These are phyloP conservation scores for Fraxinus quadrangulata DNA, from an alignment of 257 asterid species.

Conservation along the genomic window DNA sequence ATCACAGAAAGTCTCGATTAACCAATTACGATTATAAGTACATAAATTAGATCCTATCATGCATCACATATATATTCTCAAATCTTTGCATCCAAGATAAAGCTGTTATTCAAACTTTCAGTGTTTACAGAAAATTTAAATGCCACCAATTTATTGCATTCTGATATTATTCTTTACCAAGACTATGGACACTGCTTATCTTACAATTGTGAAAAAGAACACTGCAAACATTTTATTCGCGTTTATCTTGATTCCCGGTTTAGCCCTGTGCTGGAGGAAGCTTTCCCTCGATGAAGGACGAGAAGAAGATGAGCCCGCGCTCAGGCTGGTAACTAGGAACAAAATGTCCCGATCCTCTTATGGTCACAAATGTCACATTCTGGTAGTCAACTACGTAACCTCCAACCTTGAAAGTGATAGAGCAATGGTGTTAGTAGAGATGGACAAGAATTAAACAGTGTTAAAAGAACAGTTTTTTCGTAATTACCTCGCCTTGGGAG, in stretches of 20 bases:
- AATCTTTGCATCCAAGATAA: neutral
- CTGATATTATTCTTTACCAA: neutral
- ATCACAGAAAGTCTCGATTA: too few species aligned
- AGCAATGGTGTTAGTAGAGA: neutral
- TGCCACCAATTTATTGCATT: neutral
- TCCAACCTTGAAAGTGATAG: constrained; percentile 48
- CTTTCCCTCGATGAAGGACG: constrained; percentile 50
- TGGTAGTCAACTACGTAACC: constrained; percentile 55
- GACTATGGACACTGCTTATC: neutral
- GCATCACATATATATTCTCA: neutral
- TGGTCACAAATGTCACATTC: constrained; percentile 50
- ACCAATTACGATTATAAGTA: too few species aligned
- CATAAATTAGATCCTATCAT: too few species aligned
- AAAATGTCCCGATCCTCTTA: constrained; percentile 60
- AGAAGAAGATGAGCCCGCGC: constrained; percentile 44
- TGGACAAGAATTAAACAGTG: neutral
- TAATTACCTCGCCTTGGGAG: constrained; percentile 33
- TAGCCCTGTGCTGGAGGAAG: constrained; percentile 44
- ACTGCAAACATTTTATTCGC: neutral
- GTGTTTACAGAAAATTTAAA: neutral
- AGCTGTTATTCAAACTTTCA: neutral
- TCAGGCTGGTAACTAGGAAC: constrained; percentile 64
- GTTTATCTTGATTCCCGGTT: neutral
- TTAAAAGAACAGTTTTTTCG: neutral
- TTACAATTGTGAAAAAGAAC: neutral